Base-by-base conservation (phyloP, 2,329 filamentous ascomycete genomes). In the Fonsecaea nubica region DNA sequence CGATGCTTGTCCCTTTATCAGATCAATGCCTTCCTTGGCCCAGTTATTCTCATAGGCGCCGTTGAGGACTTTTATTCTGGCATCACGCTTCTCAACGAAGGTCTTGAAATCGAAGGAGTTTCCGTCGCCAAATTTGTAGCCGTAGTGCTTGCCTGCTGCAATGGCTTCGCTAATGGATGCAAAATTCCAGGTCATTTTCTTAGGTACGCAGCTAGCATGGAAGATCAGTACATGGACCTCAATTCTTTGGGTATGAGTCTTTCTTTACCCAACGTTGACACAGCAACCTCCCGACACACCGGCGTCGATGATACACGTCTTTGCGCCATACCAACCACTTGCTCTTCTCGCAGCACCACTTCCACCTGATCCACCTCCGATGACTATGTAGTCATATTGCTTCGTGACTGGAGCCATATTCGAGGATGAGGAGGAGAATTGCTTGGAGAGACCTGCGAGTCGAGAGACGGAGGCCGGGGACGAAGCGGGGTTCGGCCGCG, bases 321-420 rank as follows among this genome's bases (percentile, higher is more conserved):
- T 84, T 65, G 80, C 80, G 18, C 80, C 79, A 74, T 85, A 84
- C 81, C 81, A 84, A 18, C 83, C 83, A 18, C 82, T 78, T 13
- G 82, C 83, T 73, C 83, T 77, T 65, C 82, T 79, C 54, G 80
- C 81, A 62, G 82, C 80, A 63, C 80, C 83, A 69, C 80, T 81
- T 42, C 84, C 84, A 68, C 83, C 83, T 68, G 81, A 83, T 58
- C 84, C 84, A 71, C 83, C 84, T 64, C 84, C 84, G 71, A 85
- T 80, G 64, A 86, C 83, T 63, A 86, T 83, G 70, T 84, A 86
- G 72, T 86, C 84, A 73, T 84, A 85, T 64, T 80, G 78, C 67
- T 81, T 80, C 30, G 77, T 75, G 45, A 80, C 76, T 30, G 83
- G 82, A 66, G 81, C 78, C 82, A 83, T 84, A 62, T 67, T 74